Evolutionary conservation across 495 filamentous ascomycete species (phyloP), one percentile per base, ranked within the genome.

Genomic region (Wilcoxina mikolae): DNA sequence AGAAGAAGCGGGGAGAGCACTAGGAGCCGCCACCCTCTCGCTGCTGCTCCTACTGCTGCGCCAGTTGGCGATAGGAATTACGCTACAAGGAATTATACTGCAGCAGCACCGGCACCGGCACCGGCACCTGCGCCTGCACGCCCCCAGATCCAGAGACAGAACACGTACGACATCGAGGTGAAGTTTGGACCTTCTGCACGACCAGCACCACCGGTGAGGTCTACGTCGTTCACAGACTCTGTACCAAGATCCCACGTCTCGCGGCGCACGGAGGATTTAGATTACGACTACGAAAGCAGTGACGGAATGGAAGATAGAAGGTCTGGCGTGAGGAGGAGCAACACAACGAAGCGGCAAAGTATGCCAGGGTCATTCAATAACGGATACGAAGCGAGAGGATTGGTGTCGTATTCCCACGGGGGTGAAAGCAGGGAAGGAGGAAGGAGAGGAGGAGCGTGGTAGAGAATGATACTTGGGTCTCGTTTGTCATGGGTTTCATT

Each of bases 81-180:
- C 43, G 15, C 15, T 24, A 18, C 3, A 11, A 17, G 22, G 11
- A 17, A 46, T 20, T 24, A 24, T 11, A 18, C 43, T 18, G 15
- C 47, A 25, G 24, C 15, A 9, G 47, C n/a, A 28, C 47, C 12
- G 15, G 12, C 10, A 10, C 9, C 23, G 15, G 27, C 47, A 10
- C 5, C 22, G 22, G 7, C 12, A 5, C 9, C 42, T 22, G 15
- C 42, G 22, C 42, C 12, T n/a, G n/a, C n/a, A 9, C 27, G 27
- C 12, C 23, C 49, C 17, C 28, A 41, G 18, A 43, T 45, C 23
- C 26, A 18, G 35, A 15, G 51, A n/a, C 28, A 52, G 11, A 54
- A 54, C 39, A 54, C 51, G 7, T 53, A 53, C n/a, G 50, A 53
- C 23, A 45, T 54, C 17, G 51, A 54, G 38, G 39, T 54, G 25